Base-by-base conservation (phyloP, 1,139 yeast genomes). In the Taphrina wiesneri region DNA sequence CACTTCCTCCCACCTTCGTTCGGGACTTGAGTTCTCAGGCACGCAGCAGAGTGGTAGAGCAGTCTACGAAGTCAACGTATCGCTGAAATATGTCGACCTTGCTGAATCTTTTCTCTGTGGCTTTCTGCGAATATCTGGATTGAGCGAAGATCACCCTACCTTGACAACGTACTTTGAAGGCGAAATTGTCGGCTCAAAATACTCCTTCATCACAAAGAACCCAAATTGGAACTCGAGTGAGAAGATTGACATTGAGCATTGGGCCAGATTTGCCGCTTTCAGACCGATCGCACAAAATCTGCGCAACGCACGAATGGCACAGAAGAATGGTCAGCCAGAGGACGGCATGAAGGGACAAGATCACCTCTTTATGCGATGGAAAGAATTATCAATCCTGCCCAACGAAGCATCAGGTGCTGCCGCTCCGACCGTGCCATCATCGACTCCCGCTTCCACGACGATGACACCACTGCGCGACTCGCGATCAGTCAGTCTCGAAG, bases 331-430 rank as follows among this genome's bases (percentile, higher is more conserved):
- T n/a, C 32, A 11, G 25, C 6, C 39, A 26, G 68, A 70, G 30
- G 70, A 75, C 67, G 75, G 72, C 41, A 69, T 77, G 32, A 39
- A 54, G 30, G 26, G 54, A 62, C 80, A 81, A 70, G 80, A 83
- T 67, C 84, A 81, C 72, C 78, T 92, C 5, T 92, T 86, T 75
- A 92, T 92, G 97, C 81, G 97, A 71, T 92, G 97, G 97, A 92
- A 92, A 76, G 98, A 92, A 75, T 85, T 62, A 19, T 46, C 52
- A n/a, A 56, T 56, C 52, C 28, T 56, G 39, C 45, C 61, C 11
- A 70, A 30, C 41, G 53, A 47, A 7, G 19, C n/a, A 17, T 36
- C 64, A 15, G 3, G 26, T n/a, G 53, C 46, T 28, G 21, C 62
- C 17, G 19, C 47, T 13, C 7, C 49, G 36, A 28, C 17, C 41